Evolutionary conservation across 768 basidiomycete genomes (phyloP).

Genomic region (Mycena chlorophos): DNA sequence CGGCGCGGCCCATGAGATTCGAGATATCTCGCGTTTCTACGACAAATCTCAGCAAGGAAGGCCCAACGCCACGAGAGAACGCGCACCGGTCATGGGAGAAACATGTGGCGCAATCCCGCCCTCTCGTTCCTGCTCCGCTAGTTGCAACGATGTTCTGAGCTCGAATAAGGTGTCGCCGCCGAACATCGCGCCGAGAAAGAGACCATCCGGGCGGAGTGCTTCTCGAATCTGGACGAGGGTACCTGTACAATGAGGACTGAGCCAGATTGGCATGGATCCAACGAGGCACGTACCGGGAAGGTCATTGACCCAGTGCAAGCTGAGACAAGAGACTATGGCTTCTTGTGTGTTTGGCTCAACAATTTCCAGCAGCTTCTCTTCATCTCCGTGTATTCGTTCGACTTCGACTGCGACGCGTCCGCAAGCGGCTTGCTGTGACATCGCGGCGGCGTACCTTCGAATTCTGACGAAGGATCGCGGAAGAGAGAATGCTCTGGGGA

Average conservation of each 20-base stretch:
- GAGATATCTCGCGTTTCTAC: slow-evolving; percentile 91
- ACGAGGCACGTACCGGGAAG: slow-evolving; percentile 67
- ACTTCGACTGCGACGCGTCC: slow-evolving; percentile 59
- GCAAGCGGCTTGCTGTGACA: slow-evolving; percentile 1
- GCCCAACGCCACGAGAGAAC: slow-evolving; percentile 1
- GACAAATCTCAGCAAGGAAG: slow-evolving; percentile 3
- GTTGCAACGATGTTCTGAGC: slow-evolving; percentile 88
- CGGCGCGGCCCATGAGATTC: slow-evolving; percentile 87
- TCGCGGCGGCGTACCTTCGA: slow-evolving; percentile 60
- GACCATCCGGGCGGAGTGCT: slow-evolving; percentile 83
- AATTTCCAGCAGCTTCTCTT: slow-evolving; percentile 71
- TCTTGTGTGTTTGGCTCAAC: slow-evolving; percentile 80
- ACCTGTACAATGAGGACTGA: slow-evolving; percentile 61
- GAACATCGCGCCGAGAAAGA: slow-evolving; percentile 92
- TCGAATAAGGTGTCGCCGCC: slow-evolving; percentile 97
- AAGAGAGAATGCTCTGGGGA: slow-evolving; percentile 63
- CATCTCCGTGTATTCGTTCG: slow-evolving; percentile 77
- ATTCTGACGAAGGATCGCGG: slow-evolving; percentile 76
- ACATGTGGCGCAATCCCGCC: slow-evolving; percentile 96
- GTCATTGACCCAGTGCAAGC: slow-evolving; percentile 97
- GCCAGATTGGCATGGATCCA: slow-evolving; percentile 1
- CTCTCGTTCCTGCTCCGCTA: slow-evolving; percentile 91
- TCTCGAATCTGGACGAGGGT: slow-evolving; percentile 84
- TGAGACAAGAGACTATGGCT: slow-evolving; percentile 87
- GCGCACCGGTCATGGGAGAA: slow-evolving; percentile 94